Conservation (phyloP, 495 filamentous ascomycete genomes). For the Neurospora sp. region DNA sequence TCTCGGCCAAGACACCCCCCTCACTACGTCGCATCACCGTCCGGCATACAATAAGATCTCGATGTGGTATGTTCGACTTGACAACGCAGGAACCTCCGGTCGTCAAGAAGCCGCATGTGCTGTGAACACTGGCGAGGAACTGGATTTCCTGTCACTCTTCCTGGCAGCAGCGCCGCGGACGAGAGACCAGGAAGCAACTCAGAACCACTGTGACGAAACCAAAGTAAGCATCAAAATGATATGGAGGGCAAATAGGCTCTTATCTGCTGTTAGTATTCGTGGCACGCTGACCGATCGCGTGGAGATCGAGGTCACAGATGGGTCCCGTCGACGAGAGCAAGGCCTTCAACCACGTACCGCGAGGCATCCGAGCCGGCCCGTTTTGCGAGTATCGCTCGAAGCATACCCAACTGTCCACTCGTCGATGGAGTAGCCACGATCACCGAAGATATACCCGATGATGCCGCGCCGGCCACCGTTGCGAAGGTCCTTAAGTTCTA, state of each 20-base stretch:
- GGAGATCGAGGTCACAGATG: not conserved
- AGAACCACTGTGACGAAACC: not conserved
- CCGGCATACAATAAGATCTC: not conserved
- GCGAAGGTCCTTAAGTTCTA: not conserved
- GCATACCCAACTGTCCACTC: not conserved
- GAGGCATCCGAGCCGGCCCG: not conserved
- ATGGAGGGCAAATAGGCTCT: not conserved
- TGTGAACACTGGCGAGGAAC: not conserved
- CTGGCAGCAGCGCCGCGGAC: not conserved
- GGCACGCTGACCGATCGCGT: not conserved
- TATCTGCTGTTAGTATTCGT: not conserved
- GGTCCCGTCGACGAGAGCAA: not conserved
- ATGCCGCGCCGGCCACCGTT: not conserved
- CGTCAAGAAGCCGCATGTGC: not conserved
- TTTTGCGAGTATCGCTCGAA: no score
- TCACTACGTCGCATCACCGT: not conserved
- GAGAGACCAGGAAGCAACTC: not conserved
- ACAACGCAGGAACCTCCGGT: not conserved
- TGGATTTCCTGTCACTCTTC: not conserved
- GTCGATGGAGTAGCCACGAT: not conserved
- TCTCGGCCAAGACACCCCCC: not conserved
- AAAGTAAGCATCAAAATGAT: not conserved
- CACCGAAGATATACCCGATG: not conserved
- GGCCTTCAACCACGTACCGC: not conserved
- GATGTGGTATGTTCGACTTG: not conserved